These are phyloP conservation scores for Asparagopsis taxiformis DNA, from an alignment of 31 red algal genomes.

Conservation along the genomic window DNA sequence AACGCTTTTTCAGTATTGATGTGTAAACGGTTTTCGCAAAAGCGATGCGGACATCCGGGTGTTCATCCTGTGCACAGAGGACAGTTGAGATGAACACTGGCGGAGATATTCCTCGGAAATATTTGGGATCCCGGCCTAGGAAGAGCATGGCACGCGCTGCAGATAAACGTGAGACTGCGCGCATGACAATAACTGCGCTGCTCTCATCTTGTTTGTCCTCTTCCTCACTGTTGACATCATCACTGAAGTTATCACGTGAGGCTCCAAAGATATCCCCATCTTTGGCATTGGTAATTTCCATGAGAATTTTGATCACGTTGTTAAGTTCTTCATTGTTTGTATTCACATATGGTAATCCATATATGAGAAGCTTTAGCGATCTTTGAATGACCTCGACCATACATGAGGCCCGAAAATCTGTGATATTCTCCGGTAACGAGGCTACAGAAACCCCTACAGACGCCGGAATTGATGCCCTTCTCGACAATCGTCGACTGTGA, in stretches of 20 bases:
- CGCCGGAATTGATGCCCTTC: no score
- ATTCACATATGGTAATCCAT: no score
- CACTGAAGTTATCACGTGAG: not conserved
- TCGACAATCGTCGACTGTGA: no score
- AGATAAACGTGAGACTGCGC: conserved; percentile 19
- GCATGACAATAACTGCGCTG: conserved; percentile 2
- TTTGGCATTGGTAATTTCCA: no score
- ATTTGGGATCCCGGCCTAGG: conserved; percentile 34
- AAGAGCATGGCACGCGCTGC: conserved; percentile 43
- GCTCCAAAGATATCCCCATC: no score
- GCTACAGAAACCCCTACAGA: no score
- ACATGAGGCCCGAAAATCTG: no score
- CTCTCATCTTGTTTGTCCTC: not conserved
- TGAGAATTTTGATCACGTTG: no score
- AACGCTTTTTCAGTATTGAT: conserved; percentile 26
- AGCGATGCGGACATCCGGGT: conserved; percentile 23
- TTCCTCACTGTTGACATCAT: conserved; percentile 2
- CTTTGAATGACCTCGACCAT: no score
- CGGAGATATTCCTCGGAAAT: conserved; percentile 39
- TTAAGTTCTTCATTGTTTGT: no score
- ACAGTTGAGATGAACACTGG: conserved; percentile 28
- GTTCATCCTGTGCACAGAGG: conserved; percentile 43
- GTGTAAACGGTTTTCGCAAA: conserved; percentile 33
- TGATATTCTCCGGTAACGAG: no score
- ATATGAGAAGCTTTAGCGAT: no score